Percentiles rank a stretch among this genome's conserved stretches.
These are phyloP conservation scores for Hypoxylon rubiginosum DNA, from an alignment of 2,329 filamentous ascomycete genomes.

Conservation along the genomic window DNA sequence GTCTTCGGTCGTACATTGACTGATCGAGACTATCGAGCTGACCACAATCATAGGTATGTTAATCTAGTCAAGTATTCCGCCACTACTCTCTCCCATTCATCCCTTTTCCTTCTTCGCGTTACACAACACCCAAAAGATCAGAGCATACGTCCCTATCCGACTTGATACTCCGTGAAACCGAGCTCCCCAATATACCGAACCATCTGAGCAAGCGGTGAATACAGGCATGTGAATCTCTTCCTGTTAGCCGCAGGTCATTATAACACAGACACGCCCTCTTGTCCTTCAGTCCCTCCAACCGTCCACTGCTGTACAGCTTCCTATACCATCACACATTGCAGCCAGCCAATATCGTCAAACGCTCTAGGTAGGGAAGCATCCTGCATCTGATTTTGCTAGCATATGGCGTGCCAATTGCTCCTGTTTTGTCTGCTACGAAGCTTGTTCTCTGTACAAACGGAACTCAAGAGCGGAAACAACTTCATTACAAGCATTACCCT, in stretches of 20 bases:
- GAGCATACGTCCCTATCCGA: not conserved
- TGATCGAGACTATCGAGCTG: not conserved
- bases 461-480: not conserved
- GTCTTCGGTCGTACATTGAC: not conserved
- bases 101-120: not conserved
- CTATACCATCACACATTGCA: not conserved
- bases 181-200: not conserved
- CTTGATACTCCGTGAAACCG: not conserved
- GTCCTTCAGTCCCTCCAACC: not conserved
- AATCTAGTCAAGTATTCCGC: not conserved
- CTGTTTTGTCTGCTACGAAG: not conserved
- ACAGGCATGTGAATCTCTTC: not conserved
- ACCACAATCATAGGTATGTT: not conserved
- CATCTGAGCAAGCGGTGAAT: not conserved
- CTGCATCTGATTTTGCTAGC: not conserved
- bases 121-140: not conserved
- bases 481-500: not conserved
- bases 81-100: too few relatives aligned
- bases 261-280: not conserved
- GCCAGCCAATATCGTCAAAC: not conserved
- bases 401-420: slow-evolving; percentile 1
- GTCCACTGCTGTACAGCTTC: not conserved
- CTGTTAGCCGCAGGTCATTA: not conserved
- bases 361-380: not conserved
- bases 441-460: slow-evolving; percentile 9